Percentiles rank a stretch among this genome's conserved stretches.
Conservation (phyloP, 164 flowering plant genomes). For the Aristolochia californica region DNA sequence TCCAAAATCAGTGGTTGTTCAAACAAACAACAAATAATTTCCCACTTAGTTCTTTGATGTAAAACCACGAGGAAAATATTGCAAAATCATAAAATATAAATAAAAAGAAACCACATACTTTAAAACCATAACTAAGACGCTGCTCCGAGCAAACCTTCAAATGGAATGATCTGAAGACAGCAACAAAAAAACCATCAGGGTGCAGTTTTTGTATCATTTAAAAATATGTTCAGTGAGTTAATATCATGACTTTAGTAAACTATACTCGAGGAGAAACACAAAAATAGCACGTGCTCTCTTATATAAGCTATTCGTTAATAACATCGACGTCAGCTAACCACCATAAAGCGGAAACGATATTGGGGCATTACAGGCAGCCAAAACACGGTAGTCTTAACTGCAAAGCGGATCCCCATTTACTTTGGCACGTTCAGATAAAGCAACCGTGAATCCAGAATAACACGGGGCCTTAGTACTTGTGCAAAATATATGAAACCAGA, state of each 20-base stretch:
- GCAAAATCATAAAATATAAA: background rate
- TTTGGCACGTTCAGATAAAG: conserved; percentile 12
- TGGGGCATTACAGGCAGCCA: conserved; percentile 27
- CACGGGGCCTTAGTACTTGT: conserved; percentile 16
- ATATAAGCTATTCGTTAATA: no score
- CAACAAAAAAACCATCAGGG: background rate
- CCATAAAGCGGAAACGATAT: background rate
- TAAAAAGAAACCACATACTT: conserved; percentile 4
- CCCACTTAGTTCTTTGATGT: no score
- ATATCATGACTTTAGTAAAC: no score
- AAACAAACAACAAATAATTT: no score
- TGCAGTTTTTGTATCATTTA: no score
- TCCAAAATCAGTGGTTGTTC: no score
- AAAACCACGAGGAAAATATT: background rate
- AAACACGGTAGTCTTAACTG: conserved; percentile 10
- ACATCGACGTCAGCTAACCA: no score
- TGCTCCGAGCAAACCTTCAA: background rate
- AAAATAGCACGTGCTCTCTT: no score
- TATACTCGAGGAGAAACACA: no score
- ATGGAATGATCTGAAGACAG: conserved; percentile 1
- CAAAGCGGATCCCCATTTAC: conserved; percentile 23
- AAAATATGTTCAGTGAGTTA: no score
- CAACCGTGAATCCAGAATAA: conserved; percentile 5
- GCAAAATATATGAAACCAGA: background rate
- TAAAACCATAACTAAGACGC: conserved; percentile 5